These are phyloP conservation scores for Colletotrichum somersetense DNA, from an alignment of 2,329 filamentous ascomycete species.

Conservation along the genomic window DNA sequence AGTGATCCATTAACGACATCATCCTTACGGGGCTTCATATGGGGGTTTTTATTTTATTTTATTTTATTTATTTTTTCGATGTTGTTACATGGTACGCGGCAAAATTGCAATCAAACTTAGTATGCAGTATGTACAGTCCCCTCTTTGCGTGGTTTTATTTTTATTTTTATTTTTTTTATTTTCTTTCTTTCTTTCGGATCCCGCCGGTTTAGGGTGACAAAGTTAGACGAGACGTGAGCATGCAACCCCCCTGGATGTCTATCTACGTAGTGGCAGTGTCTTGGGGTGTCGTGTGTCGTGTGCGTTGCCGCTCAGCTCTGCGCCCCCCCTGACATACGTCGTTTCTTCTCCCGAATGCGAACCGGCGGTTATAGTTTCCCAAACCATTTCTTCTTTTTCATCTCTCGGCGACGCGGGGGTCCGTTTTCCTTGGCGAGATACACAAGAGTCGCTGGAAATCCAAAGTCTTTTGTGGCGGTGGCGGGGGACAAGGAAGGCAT, in stretches of 20 bases:
- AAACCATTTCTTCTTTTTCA: background rate
- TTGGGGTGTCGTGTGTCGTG: background rate
- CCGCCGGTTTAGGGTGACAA: too few relatives aligned
- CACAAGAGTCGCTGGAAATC: background rate
- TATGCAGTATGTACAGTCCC: too few relatives aligned
- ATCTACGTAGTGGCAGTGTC: too few relatives aligned
- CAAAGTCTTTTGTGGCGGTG: too few relatives aligned
- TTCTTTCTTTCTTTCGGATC: too few relatives aligned
- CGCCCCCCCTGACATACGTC: background rate
- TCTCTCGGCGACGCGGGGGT: too few relatives aligned
- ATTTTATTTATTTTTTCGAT: too few relatives aligned
- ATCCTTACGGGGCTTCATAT: conserved; percentile 37
- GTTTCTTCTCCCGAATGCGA: background rate
- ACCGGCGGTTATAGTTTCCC: background rate
- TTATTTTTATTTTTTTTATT: too few relatives aligned
- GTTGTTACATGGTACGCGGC: background rate
- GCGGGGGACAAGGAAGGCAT: background rate
- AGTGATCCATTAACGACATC: conserved; percentile 28
- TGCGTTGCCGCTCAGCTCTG: too few relatives aligned
- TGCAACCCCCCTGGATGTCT: background rate
- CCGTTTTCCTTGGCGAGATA: background rate
- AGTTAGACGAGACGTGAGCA: too few relatives aligned
- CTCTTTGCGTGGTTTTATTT: too few relatives aligned
- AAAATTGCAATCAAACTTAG: background rate
- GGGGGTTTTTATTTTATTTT: background rate